Percentiles rank a stretch among this genome's conserved stretches.
These are phyloP conservation scores for Castanea sativa DNA, from an alignment of 306 rosid genomes.

Conservation along the genomic window DNA sequence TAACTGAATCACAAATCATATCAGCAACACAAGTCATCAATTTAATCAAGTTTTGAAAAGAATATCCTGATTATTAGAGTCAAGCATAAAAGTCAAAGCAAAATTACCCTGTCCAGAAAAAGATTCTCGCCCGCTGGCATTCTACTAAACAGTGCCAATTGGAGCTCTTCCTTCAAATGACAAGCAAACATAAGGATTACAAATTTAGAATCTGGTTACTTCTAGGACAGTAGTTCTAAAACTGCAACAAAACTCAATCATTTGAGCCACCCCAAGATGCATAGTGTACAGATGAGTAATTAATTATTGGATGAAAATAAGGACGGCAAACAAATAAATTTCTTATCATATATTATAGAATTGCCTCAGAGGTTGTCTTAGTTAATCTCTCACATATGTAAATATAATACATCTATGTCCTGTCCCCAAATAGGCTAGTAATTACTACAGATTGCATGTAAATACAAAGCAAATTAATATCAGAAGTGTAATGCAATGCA, in stretches of 20 bases:
- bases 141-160: slow-evolving; percentile 49
- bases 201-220: slow-evolving; percentile 7
- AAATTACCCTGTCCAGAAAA: slow-evolving; percentile 66
- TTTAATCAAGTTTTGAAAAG: neutral
- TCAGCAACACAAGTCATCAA: neutral
- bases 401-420: neutral
- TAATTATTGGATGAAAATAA: neutral
- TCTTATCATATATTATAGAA: no score
- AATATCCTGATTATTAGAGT: neutral
- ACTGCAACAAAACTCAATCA: neutral
- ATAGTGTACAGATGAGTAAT: neutral
- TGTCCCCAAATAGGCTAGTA: neutral
- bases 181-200: slow-evolving; percentile 3
- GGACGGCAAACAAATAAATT: neutral
- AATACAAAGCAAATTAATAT: neutral
- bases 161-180: slow-evolving; percentile 66
- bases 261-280: neutral
- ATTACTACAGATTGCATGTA: neutral
- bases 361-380: neutral
- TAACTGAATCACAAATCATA: neutral
- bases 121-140: slow-evolving; percentile 46
- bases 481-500: neutral
- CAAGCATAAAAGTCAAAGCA: neutral
- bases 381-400: neutral
- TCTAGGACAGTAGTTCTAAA: neutral